These are phyloP conservation scores for Beauveria bassiana DNA, from an alignment of 2,329 filamentous ascomycete genomes.

Conservation along the genomic window DNA sequence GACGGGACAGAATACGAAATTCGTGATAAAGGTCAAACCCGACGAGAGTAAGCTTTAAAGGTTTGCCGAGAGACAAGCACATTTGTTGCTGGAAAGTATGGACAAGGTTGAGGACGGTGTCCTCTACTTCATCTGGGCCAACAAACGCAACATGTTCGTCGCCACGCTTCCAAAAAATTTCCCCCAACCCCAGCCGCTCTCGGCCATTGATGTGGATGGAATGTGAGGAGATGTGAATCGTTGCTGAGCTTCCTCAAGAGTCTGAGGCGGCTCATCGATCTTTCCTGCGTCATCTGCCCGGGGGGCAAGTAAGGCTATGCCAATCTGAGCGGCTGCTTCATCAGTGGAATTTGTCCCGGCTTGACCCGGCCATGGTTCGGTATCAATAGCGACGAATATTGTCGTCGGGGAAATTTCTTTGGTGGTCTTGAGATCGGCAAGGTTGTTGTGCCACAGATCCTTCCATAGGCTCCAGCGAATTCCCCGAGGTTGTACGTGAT, in stretches of 20 bases:
- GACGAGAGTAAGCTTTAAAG: not conserved
- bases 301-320: not conserved
- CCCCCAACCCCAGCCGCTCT: not conserved
- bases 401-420: not conserved
- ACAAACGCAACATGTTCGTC: not conserved
- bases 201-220: not conserved
- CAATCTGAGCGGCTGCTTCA: not conserved
- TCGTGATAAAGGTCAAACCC: constrained; percentile 4
- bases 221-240: not conserved
- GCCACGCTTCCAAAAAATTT: constrained; percentile 2
- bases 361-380: not conserved
- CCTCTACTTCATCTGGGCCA: constrained; percentile 2
- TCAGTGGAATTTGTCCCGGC: not conserved
- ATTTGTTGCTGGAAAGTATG: not conserved
- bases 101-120: constrained; percentile 1
- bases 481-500: not conserved
- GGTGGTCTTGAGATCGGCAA: not conserved
- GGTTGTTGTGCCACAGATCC: not conserved
- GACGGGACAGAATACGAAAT: not conserved
- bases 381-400: constrained; percentile 6
- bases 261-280: not conserved
- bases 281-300: not conserved
- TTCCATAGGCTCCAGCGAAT: constrained; percentile 1
- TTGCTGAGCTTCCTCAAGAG: not conserved
- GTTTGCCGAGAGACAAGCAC: not conserved